phyloP scores from a whole-genome alignment of 257 asterid species.

The Striga asiatica region DNA sequence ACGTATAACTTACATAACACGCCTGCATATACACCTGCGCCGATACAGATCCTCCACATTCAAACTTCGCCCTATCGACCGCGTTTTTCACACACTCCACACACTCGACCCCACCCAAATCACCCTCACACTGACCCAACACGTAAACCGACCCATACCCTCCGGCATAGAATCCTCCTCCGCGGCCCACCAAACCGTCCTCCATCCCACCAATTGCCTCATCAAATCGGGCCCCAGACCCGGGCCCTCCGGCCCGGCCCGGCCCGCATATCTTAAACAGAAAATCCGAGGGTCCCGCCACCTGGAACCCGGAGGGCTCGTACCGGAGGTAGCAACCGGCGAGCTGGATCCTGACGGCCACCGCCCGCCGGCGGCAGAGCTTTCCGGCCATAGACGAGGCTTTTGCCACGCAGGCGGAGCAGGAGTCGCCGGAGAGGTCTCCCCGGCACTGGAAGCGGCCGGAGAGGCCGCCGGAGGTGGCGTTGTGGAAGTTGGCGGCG shows the following conservation, averaged over 20 bases:
- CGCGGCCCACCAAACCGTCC: constrained; percentile 39
- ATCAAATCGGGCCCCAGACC: constrained; percentile 44
- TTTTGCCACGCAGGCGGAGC: constrained; percentile 38
- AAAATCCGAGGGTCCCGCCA: constrained; percentile 39
- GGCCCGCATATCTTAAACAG: constrained; percentile 59
- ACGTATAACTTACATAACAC: constrained; percentile 68
- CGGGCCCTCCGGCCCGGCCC: constrained; percentile 51
- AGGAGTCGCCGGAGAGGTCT: constrained; percentile 47
- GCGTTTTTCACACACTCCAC: constrained; percentile 72
- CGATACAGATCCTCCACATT: constrained; percentile 48
- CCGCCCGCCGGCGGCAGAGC: constrained; percentile 48
- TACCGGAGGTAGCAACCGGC: constrained; percentile 59
- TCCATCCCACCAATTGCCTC: constrained; percentile 47
- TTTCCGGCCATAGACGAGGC: constrained; percentile 25
- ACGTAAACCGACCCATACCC: constrained; percentile 56
- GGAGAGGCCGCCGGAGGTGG: constrained; percentile 24
- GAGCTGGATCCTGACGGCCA: constrained; percentile 61
- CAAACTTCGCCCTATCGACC: constrained; percentile 34
- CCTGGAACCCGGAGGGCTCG: constrained; percentile 41
- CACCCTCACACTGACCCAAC: constrained; percentile 93
- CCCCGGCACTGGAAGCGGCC: constrained; percentile 82
- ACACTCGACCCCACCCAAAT: constrained; percentile 44
- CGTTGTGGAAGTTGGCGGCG: constrained; percentile 45
- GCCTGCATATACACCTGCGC: constrained; percentile 58
- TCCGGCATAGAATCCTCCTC: constrained; percentile 51